These are phyloP conservation scores for Carex arenaria DNA, from an alignment of 202 grass and related monocot genomes.

Conservation along the genomic window DNA sequence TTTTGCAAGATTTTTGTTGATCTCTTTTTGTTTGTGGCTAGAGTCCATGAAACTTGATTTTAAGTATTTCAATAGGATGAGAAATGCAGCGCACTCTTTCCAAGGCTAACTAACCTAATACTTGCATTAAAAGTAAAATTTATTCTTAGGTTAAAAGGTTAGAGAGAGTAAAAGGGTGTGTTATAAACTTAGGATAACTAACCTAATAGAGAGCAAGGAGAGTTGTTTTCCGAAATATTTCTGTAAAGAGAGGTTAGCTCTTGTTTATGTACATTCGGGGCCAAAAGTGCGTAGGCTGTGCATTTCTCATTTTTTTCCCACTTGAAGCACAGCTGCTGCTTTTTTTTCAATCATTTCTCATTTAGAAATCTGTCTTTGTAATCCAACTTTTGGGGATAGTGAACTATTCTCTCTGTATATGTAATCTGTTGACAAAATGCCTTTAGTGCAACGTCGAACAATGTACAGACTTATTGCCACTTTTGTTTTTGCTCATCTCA, in stretches of 20 bases:
- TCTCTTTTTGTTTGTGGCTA: neutral
- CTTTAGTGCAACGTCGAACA: neutral
- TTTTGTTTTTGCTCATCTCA: neutral
- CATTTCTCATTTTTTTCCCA: neutral
- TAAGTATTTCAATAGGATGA: neutral
- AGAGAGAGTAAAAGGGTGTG: neutral
- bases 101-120: neutral
- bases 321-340: neutral
- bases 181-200: slow-evolving; percentile 3
- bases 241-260: slow-evolving; percentile 10
- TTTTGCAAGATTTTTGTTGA: neutral
- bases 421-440: slow-evolving; percentile 13
- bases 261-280: neutral
- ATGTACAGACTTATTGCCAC: neutral
- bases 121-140: neutral
- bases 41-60: neutral
- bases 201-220: slow-evolving; percentile 2
- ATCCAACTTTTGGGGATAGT: slow-evolving; percentile 10
- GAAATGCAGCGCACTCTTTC: neutral
- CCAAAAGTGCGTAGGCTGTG: neutral
- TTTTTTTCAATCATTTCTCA: neutral
- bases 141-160: neutral
- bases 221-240: neutral
- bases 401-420: neutral
- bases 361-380: neutral